A percentile compares a stretch with the other conserved stretches of the same genome.
These are phyloP conservation scores for Pseudoperonospora humuli DNA, from an alignment of 352 stramenopile genomes.

Conservation along the genomic window DNA sequence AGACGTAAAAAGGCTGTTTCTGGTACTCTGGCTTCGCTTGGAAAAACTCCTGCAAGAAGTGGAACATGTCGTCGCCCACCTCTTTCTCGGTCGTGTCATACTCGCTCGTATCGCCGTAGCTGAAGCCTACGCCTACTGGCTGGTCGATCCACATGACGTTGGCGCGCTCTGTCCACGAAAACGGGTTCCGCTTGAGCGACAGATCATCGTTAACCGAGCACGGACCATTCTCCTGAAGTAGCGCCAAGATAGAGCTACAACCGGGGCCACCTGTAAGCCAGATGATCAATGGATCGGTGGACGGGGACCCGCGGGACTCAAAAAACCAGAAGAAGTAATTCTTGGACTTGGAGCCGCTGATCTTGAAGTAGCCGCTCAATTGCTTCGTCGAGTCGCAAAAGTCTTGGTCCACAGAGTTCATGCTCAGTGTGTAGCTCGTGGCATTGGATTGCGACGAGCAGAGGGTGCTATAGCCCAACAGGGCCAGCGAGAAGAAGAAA, in stretches of 20 bases:
- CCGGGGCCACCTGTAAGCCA: constrained; percentile 97
- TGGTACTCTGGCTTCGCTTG: constrained; percentile 85
- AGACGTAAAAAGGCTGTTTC: constrained; percentile 89
- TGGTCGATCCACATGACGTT: constrained; percentile 97
- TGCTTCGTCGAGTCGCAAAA: constrained; percentile 77
- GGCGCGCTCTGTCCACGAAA: constrained; percentile 90
- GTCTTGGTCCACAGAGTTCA: constrained; percentile 37
- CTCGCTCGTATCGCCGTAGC: constrained; percentile 83
- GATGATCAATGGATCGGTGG: constrained; percentile 90
- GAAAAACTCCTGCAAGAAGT: constrained; percentile 94
- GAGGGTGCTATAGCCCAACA: constrained; percentile 5
- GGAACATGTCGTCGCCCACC: constrained; percentile 93
- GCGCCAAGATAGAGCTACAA: constrained; percentile 89
- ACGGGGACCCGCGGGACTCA: constrained; percentile 75
- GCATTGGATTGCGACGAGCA: constrained; percentile 5
- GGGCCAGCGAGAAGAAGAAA: constrained; percentile 5
- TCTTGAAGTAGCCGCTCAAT: constrained; percentile 81
- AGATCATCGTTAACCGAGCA: constrained; percentile 90
- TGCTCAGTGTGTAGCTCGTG: constrained; percentile 44
- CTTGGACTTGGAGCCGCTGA: constrained; percentile 78
- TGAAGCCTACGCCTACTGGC: constrained; percentile 91
- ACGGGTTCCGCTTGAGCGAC: constrained; percentile 80
- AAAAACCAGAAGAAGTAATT: constrained; percentile 98
- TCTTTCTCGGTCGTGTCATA: constrained; percentile 89
- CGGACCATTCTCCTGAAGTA: constrained; percentile 94